Evolutionary conservation across 768 basidiomycete genomes (phyloP).

Genomic region (Auriscalpium microsporum): DNA sequence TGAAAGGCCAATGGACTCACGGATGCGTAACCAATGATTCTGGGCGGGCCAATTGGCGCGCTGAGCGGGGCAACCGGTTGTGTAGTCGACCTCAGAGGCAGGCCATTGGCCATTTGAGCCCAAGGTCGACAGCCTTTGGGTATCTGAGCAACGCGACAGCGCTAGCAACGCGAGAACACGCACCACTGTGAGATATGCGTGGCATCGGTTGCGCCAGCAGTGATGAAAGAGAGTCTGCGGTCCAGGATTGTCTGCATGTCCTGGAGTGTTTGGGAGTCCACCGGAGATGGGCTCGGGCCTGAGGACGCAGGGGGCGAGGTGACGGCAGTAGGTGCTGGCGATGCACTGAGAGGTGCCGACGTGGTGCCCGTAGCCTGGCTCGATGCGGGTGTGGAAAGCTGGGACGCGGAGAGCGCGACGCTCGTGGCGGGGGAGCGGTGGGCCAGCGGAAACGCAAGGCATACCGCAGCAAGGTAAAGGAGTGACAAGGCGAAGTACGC

Average conservation of each 20-base stretch:
- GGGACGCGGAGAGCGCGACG: not conserved
- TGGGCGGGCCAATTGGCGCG: constrained; percentile 30
- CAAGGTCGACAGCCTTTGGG: constrained; percentile 13
- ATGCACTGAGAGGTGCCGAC: no score
- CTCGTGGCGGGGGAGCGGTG: not conserved
- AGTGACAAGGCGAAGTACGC: not conserved
- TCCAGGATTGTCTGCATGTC: constrained; percentile 10
- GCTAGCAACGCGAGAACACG: not conserved
- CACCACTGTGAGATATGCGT: constrained; percentile 7
- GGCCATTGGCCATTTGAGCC: constrained; percentile 16
- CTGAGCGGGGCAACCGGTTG: constrained; percentile 25
- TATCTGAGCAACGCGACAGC: not conserved
- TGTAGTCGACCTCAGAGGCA: constrained; percentile 21
- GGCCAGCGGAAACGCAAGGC: not conserved
- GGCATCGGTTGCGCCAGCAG: not conserved
- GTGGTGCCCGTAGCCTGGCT: not conserved
- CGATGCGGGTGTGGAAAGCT: not conserved
- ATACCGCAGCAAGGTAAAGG: not conserved
- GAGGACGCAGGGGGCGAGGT: not conserved
- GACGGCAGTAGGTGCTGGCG: no score
- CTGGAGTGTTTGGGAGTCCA: not conserved
- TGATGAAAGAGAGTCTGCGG: constrained; percentile 9
- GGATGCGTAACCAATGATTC: constrained; percentile 20
- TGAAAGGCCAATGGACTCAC: constrained; percentile 9
- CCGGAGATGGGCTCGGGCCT: not conserved